Percentiles rank a stretch among this genome's conserved stretches.
These are phyloP conservation scores for Friedmanniomyces simplex DNA, from an alignment of 495 filamentous ascomycete species.

Conservation along the genomic window DNA sequence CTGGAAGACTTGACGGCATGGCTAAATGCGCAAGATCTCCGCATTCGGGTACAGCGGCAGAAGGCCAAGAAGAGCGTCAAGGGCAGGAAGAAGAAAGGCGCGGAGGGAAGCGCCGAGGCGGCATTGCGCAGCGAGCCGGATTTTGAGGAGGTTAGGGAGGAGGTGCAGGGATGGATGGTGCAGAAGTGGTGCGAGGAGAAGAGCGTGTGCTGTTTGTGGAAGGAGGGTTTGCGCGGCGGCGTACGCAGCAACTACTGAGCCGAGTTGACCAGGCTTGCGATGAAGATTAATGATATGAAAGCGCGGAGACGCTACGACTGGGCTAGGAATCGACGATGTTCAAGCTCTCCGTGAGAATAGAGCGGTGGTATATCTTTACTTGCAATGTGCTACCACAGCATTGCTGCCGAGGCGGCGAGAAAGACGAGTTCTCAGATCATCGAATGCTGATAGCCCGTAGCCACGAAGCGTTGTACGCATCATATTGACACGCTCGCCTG, in stretches of 20 bases:
- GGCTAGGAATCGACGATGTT: too few species aligned
- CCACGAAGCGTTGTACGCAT: too few species aligned
- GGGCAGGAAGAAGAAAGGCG: conserved; percentile 14
- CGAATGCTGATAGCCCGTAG: too few species aligned
- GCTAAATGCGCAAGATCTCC: conserved; percentile 64
- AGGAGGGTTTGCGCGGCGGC: conserved; percentile 19
- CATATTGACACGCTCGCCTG: too few species aligned
- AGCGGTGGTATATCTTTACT: too few species aligned
- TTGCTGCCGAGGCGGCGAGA: too few species aligned
- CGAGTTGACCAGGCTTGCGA: not conserved
- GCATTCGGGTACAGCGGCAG: conserved; percentile 11
- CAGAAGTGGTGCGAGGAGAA: conserved; percentile 79
- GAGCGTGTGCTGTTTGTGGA: conserved; percentile 27
- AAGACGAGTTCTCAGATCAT: too few species aligned
- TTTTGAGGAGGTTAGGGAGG: conserved; percentile 49
- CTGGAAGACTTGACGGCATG: conserved; percentile 77
- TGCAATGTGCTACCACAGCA: too few species aligned
- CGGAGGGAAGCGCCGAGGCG: conserved; percentile 9
- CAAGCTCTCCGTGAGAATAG: too few species aligned
- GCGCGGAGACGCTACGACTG: too few species aligned
- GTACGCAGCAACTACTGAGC: conserved; percentile 7
- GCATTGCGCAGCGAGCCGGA: not conserved
- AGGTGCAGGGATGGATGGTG: conserved; percentile 48
- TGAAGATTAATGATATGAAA: too few species aligned
- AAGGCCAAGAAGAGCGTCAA: not conserved